Percentiles rank a stretch among this genome's conserved stretches.
Conservation (phyloP, 192 early-diverging fungal genomes). For the Coemansia sp. region DNA sequence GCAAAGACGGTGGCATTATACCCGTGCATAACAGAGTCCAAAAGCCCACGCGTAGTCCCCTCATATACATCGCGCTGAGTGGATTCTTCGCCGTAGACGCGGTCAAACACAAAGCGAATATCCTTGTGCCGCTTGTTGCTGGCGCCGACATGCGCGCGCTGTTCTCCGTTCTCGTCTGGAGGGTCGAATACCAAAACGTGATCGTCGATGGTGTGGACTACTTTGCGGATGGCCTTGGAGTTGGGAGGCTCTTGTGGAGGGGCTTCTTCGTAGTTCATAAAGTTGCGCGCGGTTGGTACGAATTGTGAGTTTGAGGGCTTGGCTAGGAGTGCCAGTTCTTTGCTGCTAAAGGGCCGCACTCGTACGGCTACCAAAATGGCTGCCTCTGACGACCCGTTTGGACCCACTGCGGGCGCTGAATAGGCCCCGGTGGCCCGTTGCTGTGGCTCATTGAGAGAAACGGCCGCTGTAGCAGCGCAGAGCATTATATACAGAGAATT, state of each 20-base stretch:
- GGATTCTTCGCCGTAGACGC: conserved; percentile 71
- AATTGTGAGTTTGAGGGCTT: conserved; percentile 45
- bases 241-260: not conserved
- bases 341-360: conserved; percentile 61
- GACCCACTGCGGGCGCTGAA: not conserved
- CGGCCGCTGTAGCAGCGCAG: conserved; percentile 2
- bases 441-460: not conserved
- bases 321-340: conserved; percentile 56
- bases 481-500: conserved; percentile 11
- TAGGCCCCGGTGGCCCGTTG: not conserved
- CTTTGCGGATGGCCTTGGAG: conserved; percentile 47
- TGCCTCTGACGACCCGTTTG: conserved; percentile 23
- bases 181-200: conserved; percentile 79
- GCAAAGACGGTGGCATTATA: conserved; percentile 94
- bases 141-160: conserved; percentile 47
- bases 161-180: conserved; percentile 58
- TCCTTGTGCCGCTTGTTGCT: conserved; percentile 71
- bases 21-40: conserved; percentile 73
- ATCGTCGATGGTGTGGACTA: conserved; percentile 69
- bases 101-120: conserved; percentile 76
- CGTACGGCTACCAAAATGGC: conserved; percentile 60
- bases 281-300: conserved; percentile 49
- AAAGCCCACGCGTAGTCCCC: conserved; percentile 67
- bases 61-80: conserved; percentile 74
- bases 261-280: conserved; percentile 46